Evolutionary conservation across 352 stramenopile genomes (phyloP), one percentile per base, ranked within the genome.

Genomic region (Globisporangium viniferum): DNA sequence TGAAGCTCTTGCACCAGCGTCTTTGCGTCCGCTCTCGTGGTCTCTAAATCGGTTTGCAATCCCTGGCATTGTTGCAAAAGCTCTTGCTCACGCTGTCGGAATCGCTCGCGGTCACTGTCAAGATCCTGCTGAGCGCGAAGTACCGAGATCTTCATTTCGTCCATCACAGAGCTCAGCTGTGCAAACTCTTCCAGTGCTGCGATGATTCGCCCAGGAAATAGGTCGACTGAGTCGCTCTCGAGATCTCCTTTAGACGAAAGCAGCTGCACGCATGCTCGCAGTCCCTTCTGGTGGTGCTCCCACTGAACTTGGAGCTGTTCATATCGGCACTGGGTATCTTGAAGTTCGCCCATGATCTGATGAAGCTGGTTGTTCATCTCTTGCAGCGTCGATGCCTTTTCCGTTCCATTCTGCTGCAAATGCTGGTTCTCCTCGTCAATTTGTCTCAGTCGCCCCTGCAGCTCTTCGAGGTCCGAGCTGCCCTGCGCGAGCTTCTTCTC

Each of bases 361-460:
- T 73, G 75, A n/a, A 92, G 64, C 58, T 89, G 69, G n/a, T 80
- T 73, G 39, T 86, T 91, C 33, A 89, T 62, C 31, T 88, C 77
- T 58, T 89, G 80, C 22, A 91, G 56, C 5, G 80, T 89, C 4
- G 64, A 77, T 18, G 72, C 74, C 66, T 88, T 88, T 27, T 84
- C 74, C 0, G 69, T 80, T 3, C 72, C 82, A 12, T 82, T 77
- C 9, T 75, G 74, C 22, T 90, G 76, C 29, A 90, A 66, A 6
- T 73, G 64, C 51, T 77, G 67, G 33, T 83, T 83, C 35, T 89
- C 79, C 33, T 73, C 68, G 49, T 82, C 69, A 24, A 77, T 73
- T 18, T 67, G 72, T 7, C 73, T 67, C 2, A 86, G 58, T 41
- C 78, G 60, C 9, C 59, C 44, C n/a, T 79, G 77, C 9, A 84